Evolutionary conservation across 306 rosid species (phyloP).

Genomic region (Cicer yamashitae): DNA sequence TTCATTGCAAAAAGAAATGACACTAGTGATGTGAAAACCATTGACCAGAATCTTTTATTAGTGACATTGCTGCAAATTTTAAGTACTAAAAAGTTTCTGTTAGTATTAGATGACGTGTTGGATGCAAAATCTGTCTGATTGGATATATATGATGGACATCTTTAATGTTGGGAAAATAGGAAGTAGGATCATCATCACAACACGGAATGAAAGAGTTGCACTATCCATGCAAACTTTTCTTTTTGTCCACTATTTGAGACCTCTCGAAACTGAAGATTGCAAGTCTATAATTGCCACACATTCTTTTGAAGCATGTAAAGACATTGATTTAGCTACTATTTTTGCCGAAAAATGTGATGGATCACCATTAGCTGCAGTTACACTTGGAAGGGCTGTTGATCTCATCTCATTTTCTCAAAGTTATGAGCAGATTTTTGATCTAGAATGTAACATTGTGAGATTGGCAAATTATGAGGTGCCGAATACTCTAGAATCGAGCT

Average conservation of each 20-base stretch:
- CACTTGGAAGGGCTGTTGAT: constrained; percentile 42
- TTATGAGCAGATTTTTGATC: neutral
- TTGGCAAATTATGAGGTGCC: neutral
- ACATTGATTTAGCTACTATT: no score
- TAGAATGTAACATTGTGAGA: neutral
- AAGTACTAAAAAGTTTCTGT: constrained; percentile 38
- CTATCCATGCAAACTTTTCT: constrained; percentile 43
- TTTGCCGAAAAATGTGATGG: constrained; percentile 43
- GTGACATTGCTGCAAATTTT: constrained; percentile 18
- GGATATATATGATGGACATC: constrained; percentile 37
- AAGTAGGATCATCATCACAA: constrained; percentile 11
- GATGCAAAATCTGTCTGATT: constrained; percentile 38
- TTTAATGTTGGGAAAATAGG: neutral
- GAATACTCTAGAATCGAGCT: neutral
- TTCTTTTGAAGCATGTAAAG: constrained; percentile 34
- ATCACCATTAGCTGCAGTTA: constrained; percentile 51
- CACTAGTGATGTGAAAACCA: constrained; percentile 39
- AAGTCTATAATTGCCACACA: constrained; percentile 47
- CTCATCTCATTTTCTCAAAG: constrained; percentile 15
- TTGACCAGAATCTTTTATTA: constrained; percentile 26
- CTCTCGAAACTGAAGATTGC: constrained; percentile 44
- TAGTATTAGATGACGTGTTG: constrained; percentile 58
- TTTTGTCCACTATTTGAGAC: constrained; percentile 41
- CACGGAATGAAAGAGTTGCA: constrained; percentile 42
- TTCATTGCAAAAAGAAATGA: neutral